Evolutionary conservation across 768 basidiomycete species (phyloP), one percentile per base, ranked within the genome.

Genomic region (Boletus rufocinnamomeus): DNA sequence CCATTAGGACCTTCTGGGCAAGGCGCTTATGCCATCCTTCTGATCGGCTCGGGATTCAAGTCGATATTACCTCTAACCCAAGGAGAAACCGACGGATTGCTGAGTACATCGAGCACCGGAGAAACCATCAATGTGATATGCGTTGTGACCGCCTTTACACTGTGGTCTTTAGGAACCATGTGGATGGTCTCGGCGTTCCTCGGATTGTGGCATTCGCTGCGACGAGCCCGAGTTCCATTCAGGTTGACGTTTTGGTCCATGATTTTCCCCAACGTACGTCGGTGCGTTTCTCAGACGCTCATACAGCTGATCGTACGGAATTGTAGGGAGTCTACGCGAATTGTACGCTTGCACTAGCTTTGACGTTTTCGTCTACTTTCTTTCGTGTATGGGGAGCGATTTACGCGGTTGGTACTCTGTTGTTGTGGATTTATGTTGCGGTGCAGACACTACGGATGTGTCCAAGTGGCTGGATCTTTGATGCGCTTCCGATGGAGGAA

Each of bases 1-100:
- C 88, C 89, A 0, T 71, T 91, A 2, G 91, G 91, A 4, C 88
- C 90, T 0, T 81, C 82, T 53, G 88, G 84, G 25, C 89, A 91
- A 66, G 80, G 85, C 11, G 86, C 84, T 2, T 85, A 79, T 61
- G 76, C 82, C 2, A 67, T 85, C 38, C 72, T 86, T 19, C 64
- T 85, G 7, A 79, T 84, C n/a, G 86, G 86, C 11, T 76, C 81
- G 17, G 78, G 74, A 50, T 76, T 83, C 67, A 69, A 72, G 38
- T 52, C 61, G 9, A 66, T 77, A 17, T 61, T 81, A 1, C 78
- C 80, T 9, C 53, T 76, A 16, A 34, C 66, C 9, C 66, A 71
- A 11, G 74, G 72, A 25, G 56, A 55, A 19, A 76, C 77, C 16
- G 60, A 66, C 8, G 63, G 61, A 23, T 73, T 84, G 49, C 73